Base-by-base conservation (phyloP, 2,329 filamentous ascomycete genomes). In the Aspergillus arachidicola region DNA sequence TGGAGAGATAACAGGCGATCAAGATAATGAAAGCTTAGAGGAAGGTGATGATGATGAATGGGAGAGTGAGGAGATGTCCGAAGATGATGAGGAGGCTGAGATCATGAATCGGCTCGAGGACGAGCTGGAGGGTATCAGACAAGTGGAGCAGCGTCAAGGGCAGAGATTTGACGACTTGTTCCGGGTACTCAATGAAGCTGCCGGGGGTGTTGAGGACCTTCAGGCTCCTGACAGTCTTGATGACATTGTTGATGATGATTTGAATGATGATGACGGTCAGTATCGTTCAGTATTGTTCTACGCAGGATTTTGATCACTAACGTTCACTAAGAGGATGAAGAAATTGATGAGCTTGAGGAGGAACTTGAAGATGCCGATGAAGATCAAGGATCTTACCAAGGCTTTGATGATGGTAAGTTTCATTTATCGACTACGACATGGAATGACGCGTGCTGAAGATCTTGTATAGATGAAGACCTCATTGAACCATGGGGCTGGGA, bases 251-350 rank as follows among this genome's bases (percentile, higher is more conserved):
- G 86, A 87, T 60, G 85, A 87, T 66, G 85, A 88, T 11, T 80
- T 87, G 78, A 80, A 81, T 58, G 85, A 86, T 65, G 85, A 85
- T 63, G 86, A 86, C 68, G 86, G 83, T 82, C 74, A 65, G 78
- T 73, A 51, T 38, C 21, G 23, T 38, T 26, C 14, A 38, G n/a
- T 55, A 19, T 38, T 14, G 11, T 48, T 28, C 12, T 36, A 32
- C 32, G 28, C 48, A 16, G 11, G 58, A 16, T 48, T 38, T 36
- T 26, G 19, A 41, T 64, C 60, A 32, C 70, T 76, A 62, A 76
- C 61, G 38, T 59, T 82, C 53, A 21, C 82, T 79, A 83, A 64
- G 89, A 91, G 60, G 90, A 91, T 64, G 88, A 76, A 60, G 75
- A 81, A 59, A 75, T 80, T 50, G 81, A 82, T 64, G 80, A 81